Evolutionary conservation across 192 early-diverging fungal genomes (phyloP).

Genomic region (Thoreauomyces humboldtii): DNA sequence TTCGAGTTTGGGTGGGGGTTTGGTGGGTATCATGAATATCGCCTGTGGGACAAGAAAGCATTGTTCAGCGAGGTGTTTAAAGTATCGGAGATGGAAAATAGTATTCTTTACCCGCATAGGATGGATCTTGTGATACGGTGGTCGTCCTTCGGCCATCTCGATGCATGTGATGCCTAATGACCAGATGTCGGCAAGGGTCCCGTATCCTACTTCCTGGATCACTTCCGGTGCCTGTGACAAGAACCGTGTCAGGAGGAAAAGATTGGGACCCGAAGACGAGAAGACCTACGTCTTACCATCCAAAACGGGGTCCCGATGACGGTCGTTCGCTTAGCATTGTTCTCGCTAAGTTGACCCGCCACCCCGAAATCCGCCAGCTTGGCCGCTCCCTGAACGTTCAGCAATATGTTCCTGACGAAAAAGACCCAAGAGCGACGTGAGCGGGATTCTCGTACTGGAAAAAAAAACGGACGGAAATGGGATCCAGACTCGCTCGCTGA

Average conservation of each 20-base stretch:
- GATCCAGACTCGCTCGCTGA: too few relatives aligned
- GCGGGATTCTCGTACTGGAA: too few relatives aligned
- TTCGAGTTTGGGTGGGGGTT: slow-evolving; percentile 58
- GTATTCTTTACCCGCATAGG: slow-evolving; percentile 56
- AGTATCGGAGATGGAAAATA: too few relatives aligned
- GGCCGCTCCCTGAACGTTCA: slow-evolving; percentile 49
- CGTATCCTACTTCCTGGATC: slow-evolving; percentile 64
- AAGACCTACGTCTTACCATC: slow-evolving; percentile 34
- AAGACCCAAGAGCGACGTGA: neutral
- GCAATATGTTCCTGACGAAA: slow-evolving; percentile 48
- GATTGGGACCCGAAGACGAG: neutral
- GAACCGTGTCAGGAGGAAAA: neutral
- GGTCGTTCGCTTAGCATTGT: slow-evolving; percentile 49
- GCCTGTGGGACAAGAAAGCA: slow-evolving; percentile 32
- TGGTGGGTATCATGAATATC: slow-evolving; percentile 63
- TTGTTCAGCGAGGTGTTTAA: too few relatives aligned
- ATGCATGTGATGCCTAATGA: slow-evolving; percentile 61
- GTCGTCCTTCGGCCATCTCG: slow-evolving; percentile 64
- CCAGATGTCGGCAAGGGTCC: slow-evolving; percentile 63
- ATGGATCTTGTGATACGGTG: slow-evolving; percentile 60
- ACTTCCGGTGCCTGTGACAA: slow-evolving; percentile 55
- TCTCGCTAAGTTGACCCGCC: slow-evolving; percentile 55
- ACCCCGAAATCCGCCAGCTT: slow-evolving; percentile 70
- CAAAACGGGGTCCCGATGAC: slow-evolving; percentile 66
- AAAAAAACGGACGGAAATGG: too few relatives aligned